These are phyloP conservation scores for Aeminium ludgeri DNA, from an alignment of 495 filamentous ascomycete species.

Conservation along the genomic window DNA sequence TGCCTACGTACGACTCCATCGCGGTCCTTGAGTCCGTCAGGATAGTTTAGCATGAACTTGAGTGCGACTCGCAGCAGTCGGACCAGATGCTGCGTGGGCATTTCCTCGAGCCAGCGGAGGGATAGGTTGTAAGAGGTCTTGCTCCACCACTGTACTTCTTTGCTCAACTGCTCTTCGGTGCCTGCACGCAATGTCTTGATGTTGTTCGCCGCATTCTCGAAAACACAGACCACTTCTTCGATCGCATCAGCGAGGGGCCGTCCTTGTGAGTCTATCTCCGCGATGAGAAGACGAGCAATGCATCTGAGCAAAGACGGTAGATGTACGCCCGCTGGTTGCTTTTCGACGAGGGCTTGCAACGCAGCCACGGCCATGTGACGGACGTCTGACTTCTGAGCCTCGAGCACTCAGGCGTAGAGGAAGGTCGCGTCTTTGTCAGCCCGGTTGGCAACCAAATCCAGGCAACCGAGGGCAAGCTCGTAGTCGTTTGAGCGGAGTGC, in stretches of 20 bases:
- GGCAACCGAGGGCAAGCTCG: conserved; percentile 40
- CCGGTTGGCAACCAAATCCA: conserved; percentile 34
- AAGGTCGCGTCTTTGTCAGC: conserved; percentile 37
- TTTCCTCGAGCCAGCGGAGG: conserved; percentile 38
- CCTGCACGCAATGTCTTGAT: conserved; percentile 18
- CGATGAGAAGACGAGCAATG: conserved; percentile 41
- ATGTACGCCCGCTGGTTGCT: conserved; percentile 38
- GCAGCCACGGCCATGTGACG: conserved; percentile 38
- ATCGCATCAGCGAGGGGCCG: neutral
- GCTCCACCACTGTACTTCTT: conserved; percentile 68
- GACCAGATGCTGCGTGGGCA: conserved; percentile 35
- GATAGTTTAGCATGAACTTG: conserved; percentile 43
- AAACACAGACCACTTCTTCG: conserved; percentile 38
- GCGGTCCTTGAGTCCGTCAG: conserved; percentile 26
- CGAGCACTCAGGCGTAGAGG: conserved; percentile 59
- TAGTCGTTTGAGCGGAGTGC: conserved; percentile 42
- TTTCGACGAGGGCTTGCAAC: conserved; percentile 41
- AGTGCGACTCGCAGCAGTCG: conserved; percentile 44
- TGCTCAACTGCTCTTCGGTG: conserved; percentile 24
- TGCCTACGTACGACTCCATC: conserved; percentile 39
- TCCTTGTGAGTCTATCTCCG: conserved; percentile 28
- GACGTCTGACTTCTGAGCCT: conserved; percentile 51
- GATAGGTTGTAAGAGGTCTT: conserved; percentile 61
- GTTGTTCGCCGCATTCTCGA: conserved; percentile 37
- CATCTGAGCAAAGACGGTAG: conserved; percentile 51